A percentile compares a stretch with the other conserved stretches of the same genome.
Conservation (phyloP, 352 stramenopile species). For the Phytophthora pini region DNA sequence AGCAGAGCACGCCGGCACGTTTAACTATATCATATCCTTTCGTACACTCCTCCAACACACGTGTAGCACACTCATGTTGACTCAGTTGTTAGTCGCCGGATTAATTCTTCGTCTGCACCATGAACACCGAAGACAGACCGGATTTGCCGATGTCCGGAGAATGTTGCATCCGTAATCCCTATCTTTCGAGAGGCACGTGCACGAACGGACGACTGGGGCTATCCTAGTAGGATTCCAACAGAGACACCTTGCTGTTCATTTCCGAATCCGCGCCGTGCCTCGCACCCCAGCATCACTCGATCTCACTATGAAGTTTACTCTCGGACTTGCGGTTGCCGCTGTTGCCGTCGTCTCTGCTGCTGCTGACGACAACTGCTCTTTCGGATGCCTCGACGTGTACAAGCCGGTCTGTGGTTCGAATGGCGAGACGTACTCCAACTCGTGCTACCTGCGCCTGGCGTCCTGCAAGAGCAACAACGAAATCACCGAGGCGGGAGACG, state of each 20-base stretch:
- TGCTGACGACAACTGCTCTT: conserved; percentile 19
- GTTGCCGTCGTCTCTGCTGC: conserved; percentile 1
- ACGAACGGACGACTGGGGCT: not conserved
- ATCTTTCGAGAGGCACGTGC: not conserved
- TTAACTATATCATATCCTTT: too few species aligned
- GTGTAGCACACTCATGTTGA: not conserved
- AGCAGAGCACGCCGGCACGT: too few species aligned
- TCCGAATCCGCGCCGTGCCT: conserved; percentile 3
- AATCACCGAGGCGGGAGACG: conserved; percentile 23
- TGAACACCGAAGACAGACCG: not conserved
- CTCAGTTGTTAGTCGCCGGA: not conserved
- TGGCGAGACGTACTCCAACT: conserved; percentile 52
- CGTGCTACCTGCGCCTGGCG: conserved; percentile 34
- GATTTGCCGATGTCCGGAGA: not conserved
- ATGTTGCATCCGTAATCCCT: not conserved
- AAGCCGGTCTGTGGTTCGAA: conserved; percentile 51
- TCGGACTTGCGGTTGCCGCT: conserved; percentile 15
- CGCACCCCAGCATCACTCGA: not conserved
- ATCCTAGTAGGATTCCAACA: not conserved
- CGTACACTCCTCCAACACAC: too few species aligned
- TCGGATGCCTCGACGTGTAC: conserved; percentile 29
- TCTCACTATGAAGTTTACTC: conserved; percentile 25
- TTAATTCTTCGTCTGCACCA: not conserved
- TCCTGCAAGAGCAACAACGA: conserved; percentile 39
- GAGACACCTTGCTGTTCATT: conserved; percentile 17